Base-by-base conservation (phyloP, 2,329 filamentous ascomycete genomes). In the Conoideocrella luteorostrata region DNA sequence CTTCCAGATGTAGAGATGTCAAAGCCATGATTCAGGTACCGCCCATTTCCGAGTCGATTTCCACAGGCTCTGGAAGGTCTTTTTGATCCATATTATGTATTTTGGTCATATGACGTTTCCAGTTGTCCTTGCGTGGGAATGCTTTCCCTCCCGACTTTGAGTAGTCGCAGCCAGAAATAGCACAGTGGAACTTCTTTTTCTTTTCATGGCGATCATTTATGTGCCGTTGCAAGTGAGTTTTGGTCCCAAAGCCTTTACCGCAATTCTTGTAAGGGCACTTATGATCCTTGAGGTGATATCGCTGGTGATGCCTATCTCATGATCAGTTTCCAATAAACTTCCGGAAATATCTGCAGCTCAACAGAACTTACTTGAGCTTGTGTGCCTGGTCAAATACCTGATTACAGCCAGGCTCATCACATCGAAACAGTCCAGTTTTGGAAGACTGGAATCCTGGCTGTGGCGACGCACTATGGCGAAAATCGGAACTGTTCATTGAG, bases 121-220 rank as follows among this genome's bases (percentile, higher is more conserved):
- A 80, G 57, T 81, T 80, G 53, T 80, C 77, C 54, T 80, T 81
- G 42, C 77, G 64, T 1, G 77, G 75, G 50, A 81, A 81, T 0
- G 72, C 74, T 49, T 77, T 79, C 43, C 76, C 74, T 7, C 77
- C 77, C 13, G 64, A 56, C 44, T 67, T 69, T n/a, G 75, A 79
- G 54, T 77, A 80, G 5, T 72, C 66, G 52, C 77, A 81, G 6
- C 68, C 69, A 2, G 64, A 65, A 4, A 76, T 67, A 1, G 69
- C 73, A 52, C 77, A 81, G 55, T 80, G 75, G 44, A 75, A 80
- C 46, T 77, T 77, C 56, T 74, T 75, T 47, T 71, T 75, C 62
- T 79, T 78, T 50, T 70, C 68, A 55, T 81, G 77, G 45, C 77
- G 73, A 54, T 80, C 77, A 57, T 81, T 80, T 56, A 80, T 72